Percentiles rank a stretch among this genome's conserved stretches.
Conservation (phyloP, 2,329 filamentous ascomycete genomes). For the Apiospora rasikravindrae region DNA sequence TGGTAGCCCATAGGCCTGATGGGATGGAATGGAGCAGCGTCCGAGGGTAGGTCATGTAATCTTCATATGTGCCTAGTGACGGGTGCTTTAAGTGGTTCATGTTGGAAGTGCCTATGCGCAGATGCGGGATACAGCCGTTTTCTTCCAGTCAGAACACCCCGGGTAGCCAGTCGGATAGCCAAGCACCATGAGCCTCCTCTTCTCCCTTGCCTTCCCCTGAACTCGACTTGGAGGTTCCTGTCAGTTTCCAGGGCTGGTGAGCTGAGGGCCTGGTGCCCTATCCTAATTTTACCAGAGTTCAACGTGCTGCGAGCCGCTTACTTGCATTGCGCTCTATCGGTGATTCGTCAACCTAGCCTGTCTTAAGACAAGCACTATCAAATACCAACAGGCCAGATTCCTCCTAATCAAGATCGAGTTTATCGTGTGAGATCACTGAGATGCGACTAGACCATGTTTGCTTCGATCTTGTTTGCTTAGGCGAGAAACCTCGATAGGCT, state of each 20-base stretch:
- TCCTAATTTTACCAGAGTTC: neutral
- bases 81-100: neutral
- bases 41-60: neutral
- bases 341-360: neutral
- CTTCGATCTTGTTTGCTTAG: neutral
- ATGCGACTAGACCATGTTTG: neutral
- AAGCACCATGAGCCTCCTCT: neutral
- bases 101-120: neutral
- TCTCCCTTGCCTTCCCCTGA: neutral
- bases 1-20: neutral
- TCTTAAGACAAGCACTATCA: neutral
- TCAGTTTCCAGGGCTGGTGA: neutral
- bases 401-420: neutral
- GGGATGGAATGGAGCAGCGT: neutral
- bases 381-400: neutral
- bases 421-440: neutral
- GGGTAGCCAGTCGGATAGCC: neutral
- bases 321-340: neutral
- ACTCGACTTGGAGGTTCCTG: neutral
- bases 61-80: neutral
- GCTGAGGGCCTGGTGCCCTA: neutral
- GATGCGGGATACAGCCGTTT: neutral
- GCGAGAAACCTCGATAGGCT: neutral
- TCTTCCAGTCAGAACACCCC: neutral
- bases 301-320: neutral